Evolutionary conservation across 805 yeast species (phyloP), one percentile per base, ranked within the genome.

Genomic region (Candida fluviatilis): DNA sequence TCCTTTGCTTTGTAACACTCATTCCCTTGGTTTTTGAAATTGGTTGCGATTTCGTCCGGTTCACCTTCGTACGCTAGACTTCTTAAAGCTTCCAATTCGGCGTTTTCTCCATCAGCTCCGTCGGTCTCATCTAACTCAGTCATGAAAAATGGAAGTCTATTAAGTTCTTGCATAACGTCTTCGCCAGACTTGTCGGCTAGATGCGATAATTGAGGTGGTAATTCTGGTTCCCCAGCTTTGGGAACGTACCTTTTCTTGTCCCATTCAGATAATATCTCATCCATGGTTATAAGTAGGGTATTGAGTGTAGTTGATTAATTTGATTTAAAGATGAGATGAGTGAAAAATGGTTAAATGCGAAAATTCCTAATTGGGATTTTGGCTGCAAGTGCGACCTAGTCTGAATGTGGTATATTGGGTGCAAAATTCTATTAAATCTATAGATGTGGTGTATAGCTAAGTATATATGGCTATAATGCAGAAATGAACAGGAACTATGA

Each of bases 31-130:
- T 76, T 81, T 46, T 89, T 88, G 67, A 90, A 93, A 54, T 89
- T 90, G 17, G 77, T 71, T 3, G 97, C 97, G 25, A 89, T 69
- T 54, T 93, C 99, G 51, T 84, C 81, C 0, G 97, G 96, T 46
- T 88, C 95, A 32, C 98, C 99, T 35, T 93, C 99, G 54, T 87
- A 89, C 0, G 95, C 96, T 49, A 93, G 67, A 4, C 96, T 91
- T 54, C 82, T 83, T 40, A 93, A 70, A 0, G 99, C 99, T 55
- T 91, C 98, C 13, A 93, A 63, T 36, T 78, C 82, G 4, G 70
- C 54, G 52, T 85, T 86, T 31, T 80, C 83, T 23, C 89, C 91
- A 33, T 85, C 87, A 4, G 74, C 81, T 12, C 85, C 89, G 48
- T 84, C 88, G 2, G 80, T 76, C 21, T 78, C 85, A 51, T 84